phyloP scores from a whole-genome alignment of 805 yeast genomes.

The Pichia kluyveri region DNA sequence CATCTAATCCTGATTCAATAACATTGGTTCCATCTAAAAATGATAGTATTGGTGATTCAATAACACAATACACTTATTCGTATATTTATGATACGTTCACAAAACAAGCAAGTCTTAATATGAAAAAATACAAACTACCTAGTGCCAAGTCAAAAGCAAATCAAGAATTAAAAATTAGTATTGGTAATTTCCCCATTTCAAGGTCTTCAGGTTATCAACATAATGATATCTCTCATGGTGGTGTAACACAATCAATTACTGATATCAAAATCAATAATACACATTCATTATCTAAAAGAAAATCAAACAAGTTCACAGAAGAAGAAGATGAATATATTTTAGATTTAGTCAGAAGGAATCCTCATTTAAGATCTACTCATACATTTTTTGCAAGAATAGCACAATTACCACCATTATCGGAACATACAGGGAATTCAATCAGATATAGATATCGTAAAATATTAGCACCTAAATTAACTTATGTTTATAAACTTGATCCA shows the following conservation, averaged over 20 bases:
- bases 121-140: slow-evolving; percentile 12
- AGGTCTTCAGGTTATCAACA: background rate
- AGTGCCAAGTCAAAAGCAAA: background rate
- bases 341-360: slow-evolving; percentile 59
- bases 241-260: no score
- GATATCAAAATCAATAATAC: background rate
- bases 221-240: no score
- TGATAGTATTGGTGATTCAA: background rate
- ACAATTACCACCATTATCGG: slow-evolving; percentile 34
- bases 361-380: slow-evolving; percentile 60
- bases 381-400: slow-evolving; percentile 57
- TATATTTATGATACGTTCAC: slow-evolving; percentile 18
- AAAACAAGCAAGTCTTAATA: slow-evolving; percentile 10
- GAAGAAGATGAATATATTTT: slow-evolving; percentile 60
- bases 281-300: slow-evolving; percentile 23
- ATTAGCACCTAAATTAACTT: slow-evolving; percentile 32
- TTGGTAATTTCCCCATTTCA: slow-evolving; percentile 16
- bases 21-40: background rate
- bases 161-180: slow-evolving; percentile 15
- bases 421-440: slow-evolving; percentile 71
- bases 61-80: slow-evolving; percentile 14
- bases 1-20: background rate
- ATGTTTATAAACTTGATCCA: slow-evolving; percentile 40
- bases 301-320: slow-evolving; percentile 41
- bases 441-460: slow-evolving; percentile 50